Evolutionary conservation across 805 yeast genomes (phyloP).

Genomic region (Dipodascus albidus): DNA sequence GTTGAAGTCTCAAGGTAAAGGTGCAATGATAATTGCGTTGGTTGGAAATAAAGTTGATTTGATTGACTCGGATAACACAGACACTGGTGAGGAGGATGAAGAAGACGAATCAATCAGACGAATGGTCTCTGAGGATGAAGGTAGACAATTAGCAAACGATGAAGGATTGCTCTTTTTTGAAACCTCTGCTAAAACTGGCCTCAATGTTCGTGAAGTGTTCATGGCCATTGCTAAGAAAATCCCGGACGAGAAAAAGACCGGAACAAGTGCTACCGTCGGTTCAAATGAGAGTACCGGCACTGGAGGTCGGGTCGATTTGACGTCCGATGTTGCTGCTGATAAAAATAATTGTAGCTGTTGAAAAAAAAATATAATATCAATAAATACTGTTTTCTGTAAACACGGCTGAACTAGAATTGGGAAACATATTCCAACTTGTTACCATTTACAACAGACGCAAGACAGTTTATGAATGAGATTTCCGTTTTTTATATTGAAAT

Average conservation of each 20-base stretch:
- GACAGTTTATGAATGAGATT: too few species aligned
- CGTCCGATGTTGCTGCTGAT: background rate
- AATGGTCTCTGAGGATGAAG: conserved; percentile 80
- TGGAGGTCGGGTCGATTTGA: background rate
- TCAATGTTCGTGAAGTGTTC: conserved; percentile 84
- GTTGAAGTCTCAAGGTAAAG: conserved; percentile 89
- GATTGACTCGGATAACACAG: conserved; percentile 31
- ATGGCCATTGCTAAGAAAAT: conserved; percentile 80
- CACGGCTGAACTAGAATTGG: background rate
- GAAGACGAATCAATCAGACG: conserved; percentile 29
- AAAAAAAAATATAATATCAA: background rate
- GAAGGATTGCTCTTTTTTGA: conserved; percentile 86
- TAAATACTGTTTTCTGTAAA: background rate
- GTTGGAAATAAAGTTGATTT: conserved; percentile 90
- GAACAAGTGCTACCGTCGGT: background rate
- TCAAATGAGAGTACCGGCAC: background rate
- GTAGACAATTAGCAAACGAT: conserved; percentile 76
- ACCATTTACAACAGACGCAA: too few species aligned
- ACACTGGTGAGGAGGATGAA: conserved; percentile 17
- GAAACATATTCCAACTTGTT: too few species aligned
- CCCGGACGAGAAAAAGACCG: conserved; percentile 36
- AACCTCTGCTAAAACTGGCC: conserved; percentile 85
- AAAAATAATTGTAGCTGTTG: background rate
- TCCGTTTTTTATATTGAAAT: too few species aligned
- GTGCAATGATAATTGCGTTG: conserved; percentile 81